phyloP scores from a whole-genome alignment of 164 flowering plant species.

The Kalanchoe fedtschenkoi region DNA sequence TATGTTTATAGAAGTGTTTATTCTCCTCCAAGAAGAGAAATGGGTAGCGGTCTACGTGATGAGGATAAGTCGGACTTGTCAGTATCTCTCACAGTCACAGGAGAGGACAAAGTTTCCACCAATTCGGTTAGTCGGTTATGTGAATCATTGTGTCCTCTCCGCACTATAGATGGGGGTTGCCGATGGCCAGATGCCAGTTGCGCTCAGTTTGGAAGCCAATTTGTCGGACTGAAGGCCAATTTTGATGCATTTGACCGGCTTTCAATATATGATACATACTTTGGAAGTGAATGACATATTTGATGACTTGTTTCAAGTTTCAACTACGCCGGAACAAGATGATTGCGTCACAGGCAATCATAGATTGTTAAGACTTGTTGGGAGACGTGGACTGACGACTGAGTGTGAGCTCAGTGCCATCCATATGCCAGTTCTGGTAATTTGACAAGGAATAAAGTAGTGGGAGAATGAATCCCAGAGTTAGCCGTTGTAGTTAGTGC shows the following conservation, averaged over 20 bases:
- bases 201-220: conserved; percentile 83
- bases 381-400: too few species aligned
- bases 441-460: too few species aligned
- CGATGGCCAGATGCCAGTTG: conserved; percentile 93
- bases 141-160: conserved; percentile 68
- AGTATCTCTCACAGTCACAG: conserved; percentile 38
- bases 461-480: too few species aligned
- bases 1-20: conserved; percentile 18
- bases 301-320: too few species aligned
- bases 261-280: conserved; percentile 72
- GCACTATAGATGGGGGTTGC: conserved; percentile 73
- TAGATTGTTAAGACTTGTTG: too few species aligned
- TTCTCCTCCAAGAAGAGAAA: conserved; percentile 24
- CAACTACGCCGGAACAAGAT: too few species aligned
- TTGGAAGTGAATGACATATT: conserved; percentile 15
- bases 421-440: too few species aligned
- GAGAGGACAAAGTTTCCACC: conserved; percentile 26
- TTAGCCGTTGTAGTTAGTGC: too few species aligned
- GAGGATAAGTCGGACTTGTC: conserved; percentile 60
- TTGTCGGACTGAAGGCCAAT: conserved; percentile 82
- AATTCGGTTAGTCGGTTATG: conserved; percentile 44
- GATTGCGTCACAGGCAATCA: too few species aligned
- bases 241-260: conserved; percentile 90
- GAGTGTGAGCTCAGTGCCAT: too few species aligned
- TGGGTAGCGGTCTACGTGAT: conserved; percentile 17